phyloP scores from a whole-genome alignment of 495 filamentous ascomycete genomes.

The Talaromyces wortmannii region DNA sequence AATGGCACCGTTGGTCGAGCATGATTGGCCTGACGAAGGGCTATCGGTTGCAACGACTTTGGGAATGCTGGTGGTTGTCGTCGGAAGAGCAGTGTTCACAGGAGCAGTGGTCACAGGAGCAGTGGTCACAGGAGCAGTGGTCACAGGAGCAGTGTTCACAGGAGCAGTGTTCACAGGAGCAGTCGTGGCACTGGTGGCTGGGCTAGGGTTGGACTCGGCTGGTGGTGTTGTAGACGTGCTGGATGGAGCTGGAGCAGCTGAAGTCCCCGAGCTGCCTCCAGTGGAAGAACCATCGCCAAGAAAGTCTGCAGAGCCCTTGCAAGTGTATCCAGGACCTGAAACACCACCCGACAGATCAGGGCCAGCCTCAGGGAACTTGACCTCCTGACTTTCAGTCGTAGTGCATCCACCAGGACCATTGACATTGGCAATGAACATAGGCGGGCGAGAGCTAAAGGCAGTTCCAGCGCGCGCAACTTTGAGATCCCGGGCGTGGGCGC shows the following conservation, averaged over 20 bases:
- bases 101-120: background rate
- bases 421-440: constrained; percentile 71
- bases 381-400: constrained; percentile 45
- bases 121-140: background rate
- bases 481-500: constrained; percentile 11
- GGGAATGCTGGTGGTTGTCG: constrained; percentile 3
- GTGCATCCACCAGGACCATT: constrained; percentile 41
- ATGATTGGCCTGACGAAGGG: constrained; percentile 8
- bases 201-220: background rate
- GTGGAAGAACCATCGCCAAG: constrained; percentile 13
- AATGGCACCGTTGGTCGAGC: constrained; percentile 22
- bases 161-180: background rate
- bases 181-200: background rate
- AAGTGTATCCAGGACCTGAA: constrained; percentile 21
- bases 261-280: background rate
- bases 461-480: constrained; percentile 15
- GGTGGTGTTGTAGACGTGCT: background rate
- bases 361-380: constrained; percentile 61
- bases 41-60: background rate
- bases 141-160: background rate
- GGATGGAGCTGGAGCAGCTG: background rate
- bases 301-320: constrained; percentile 20
- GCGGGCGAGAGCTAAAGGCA: constrained; percentile 53
- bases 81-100: background rate
- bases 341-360: constrained; percentile 44